Evolutionary conservation across 2,329 filamentous ascomycete species (phyloP), one percentile per base, ranked within the genome.

Genomic region (Fusarium sp.): DNA sequence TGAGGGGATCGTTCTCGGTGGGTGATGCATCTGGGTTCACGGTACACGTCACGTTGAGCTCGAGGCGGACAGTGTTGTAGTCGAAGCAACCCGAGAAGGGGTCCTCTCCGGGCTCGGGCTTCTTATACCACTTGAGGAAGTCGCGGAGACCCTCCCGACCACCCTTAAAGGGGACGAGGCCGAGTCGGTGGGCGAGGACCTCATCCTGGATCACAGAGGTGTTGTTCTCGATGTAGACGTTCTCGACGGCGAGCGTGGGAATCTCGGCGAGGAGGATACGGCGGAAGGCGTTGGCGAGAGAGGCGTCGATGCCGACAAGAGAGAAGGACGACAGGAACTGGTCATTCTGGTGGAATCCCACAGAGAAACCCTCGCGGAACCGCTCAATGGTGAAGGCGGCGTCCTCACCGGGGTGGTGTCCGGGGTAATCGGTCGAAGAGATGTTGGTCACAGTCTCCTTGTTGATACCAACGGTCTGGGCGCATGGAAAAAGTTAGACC

Each of bases 201-300:
- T 99, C 97, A 81, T 99, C 97, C 83, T 98, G 96, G 79, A 99
- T 97, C 38, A 99, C 95, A 6, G 95, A 98, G 60, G 96, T 98
- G 87, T 99, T 99, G 87, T 98, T 97, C 82, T 94, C 90, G 74
- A 98, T 92, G 85, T 93, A 99, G 81, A 97, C 94, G 72, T 91
- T 92, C 87, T 99, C 97, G 79, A 99, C 95, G 76, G 97, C 97
- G 54, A 99, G 89, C 3, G 95, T 97, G 20, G 96, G 95, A 63
- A 99, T 94, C 86, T 99, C 97, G 76, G 96, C 90, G 83, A 99
- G 93, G 79, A 98, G 89, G 79, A 98, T 98, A 79, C 97, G 95
- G 70, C 97, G 95, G 87, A 98, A 98, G 80, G 97, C 97, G 83
- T 99, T 99, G 80, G 97, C 95, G 81, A 99, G 91, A 64, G 95